These are phyloP conservation scores for Pythium phragmitis DNA, from an alignment of 352 stramenopile species.

Conservation along the genomic window DNA sequence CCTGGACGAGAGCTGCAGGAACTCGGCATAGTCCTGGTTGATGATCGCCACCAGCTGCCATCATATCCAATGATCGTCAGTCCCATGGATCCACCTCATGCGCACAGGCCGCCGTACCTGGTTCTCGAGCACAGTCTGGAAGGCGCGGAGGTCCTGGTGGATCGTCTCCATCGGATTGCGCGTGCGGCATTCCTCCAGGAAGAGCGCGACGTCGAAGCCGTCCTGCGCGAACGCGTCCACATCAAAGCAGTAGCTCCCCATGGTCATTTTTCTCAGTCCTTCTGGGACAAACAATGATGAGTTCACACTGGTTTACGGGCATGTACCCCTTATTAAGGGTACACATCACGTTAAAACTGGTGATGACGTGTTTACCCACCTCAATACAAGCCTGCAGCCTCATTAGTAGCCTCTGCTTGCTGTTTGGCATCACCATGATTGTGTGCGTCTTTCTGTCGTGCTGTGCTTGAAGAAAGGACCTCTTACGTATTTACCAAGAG, in stretches of 20 bases:
- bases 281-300: too few species aligned
- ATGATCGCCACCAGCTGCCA: conserved; percentile 82
- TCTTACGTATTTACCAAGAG: background rate
- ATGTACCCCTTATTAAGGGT: background rate
- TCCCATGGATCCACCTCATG: background rate
- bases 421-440: too few species aligned
- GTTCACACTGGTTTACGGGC: too few species aligned
- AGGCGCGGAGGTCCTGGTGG: conserved; percentile 79
- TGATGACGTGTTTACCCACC: background rate
- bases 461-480: conserved; percentile 8
- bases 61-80: background rate
- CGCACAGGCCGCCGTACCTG: conserved; percentile 35
- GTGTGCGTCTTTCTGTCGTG: background rate
- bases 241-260: conserved; percentile 80
- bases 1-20: conserved; percentile 86
- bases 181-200: conserved; percentile 76
- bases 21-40: conserved; percentile 89
- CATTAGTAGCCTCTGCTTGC: background rate
- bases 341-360: background rate
- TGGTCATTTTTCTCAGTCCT: background rate
- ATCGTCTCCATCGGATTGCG: conserved; percentile 83
- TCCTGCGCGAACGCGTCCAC: conserved; percentile 77
- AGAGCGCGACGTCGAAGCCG: conserved; percentile 59
- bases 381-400: background rate
- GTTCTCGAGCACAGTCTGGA: conserved; percentile 86